Evolutionary conservation across 179 eudicot species (phyloP).

Genomic region (Amaranthus tricolor): DNA sequence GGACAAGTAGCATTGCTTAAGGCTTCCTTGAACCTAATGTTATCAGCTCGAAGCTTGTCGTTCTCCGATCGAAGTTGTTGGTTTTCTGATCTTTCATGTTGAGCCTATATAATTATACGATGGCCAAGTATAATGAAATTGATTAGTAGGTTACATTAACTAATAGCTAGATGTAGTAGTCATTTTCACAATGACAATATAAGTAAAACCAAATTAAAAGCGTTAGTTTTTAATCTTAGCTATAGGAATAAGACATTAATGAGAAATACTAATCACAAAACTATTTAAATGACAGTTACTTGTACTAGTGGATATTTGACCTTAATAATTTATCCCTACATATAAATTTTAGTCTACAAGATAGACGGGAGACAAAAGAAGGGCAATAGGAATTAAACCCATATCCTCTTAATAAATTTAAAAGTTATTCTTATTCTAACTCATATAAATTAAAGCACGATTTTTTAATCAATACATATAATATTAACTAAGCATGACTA

Average conservation of each 20-base stretch:
- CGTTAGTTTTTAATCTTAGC: not conserved
- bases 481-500: not conserved
- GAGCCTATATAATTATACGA: slow-evolving; percentile 35
- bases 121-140: not conserved
- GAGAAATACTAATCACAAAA: not conserved
- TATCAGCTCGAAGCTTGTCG: slow-evolving; percentile 56
- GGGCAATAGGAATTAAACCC: too few species aligned
- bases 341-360: too few species aligned
- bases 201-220: not conserved
- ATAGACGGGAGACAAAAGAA: too few species aligned
- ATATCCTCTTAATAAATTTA: too few species aligned
- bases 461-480: not conserved
- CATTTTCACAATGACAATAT: slow-evolving; percentile 13
- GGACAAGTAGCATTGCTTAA: slow-evolving; percentile 51
- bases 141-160: not conserved
- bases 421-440: too few species aligned
- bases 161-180: not conserved
- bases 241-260: not conserved
- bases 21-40: slow-evolving; percentile 54
- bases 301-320: not conserved
- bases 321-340: not conserved
- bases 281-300: slow-evolving; percentile 6
- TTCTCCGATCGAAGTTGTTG: slow-evolving; percentile 49
- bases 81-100: slow-evolving; percentile 54
- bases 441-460: too few species aligned